Percentiles rank a stretch among this genome's conserved stretches.
These are phyloP conservation scores for Harrya chromipes DNA, from an alignment of 768 basidiomycete genomes.

Conservation along the genomic window DNA sequence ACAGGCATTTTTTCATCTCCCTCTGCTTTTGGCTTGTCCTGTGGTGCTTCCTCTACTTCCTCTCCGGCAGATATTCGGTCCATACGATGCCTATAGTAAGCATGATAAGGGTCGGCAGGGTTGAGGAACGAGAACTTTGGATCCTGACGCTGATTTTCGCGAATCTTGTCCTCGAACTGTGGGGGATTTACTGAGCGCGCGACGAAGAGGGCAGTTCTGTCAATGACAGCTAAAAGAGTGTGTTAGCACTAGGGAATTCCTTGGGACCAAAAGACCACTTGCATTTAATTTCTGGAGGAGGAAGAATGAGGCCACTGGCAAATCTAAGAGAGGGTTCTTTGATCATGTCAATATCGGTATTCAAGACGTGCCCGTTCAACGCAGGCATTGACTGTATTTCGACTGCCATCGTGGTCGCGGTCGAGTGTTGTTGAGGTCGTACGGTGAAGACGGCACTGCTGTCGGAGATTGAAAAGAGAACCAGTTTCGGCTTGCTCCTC, in stretches of 20 bases:
- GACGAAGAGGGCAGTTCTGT: constrained; percentile 89
- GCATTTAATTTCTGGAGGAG: constrained; percentile 96
- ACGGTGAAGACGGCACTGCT: not conserved
- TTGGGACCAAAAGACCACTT: constrained; percentile 14
- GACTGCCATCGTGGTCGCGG: constrained; percentile 43
- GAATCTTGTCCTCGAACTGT: constrained; percentile 94
- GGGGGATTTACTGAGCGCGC: constrained; percentile 92
- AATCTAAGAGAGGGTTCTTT: constrained; percentile 48
- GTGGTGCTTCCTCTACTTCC: constrained; percentile 54
- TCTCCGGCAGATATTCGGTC: constrained; percentile 80
- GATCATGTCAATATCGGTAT: constrained; percentile 41
- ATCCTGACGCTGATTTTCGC: constrained; percentile 93
- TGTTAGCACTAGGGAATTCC: constrained; percentile 6
- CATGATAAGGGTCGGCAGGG: constrained; percentile 96
- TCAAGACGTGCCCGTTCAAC: constrained; percentile 41
- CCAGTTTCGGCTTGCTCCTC: constrained; percentile 11
- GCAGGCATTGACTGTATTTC: constrained; percentile 37
- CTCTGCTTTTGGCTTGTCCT: constrained; percentile 42
- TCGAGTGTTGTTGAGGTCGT: constrained; percentile 9
- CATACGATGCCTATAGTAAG: constrained; percentile 93
- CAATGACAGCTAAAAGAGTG: constrained; percentile 72
- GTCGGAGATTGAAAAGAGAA: constrained; percentile 27
- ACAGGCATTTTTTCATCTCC: constrained; percentile 31
- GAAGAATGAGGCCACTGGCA: constrained; percentile 86
- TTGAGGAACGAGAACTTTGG: constrained; percentile 99